Evolutionary conservation across 192 early-diverging fungal genomes (phyloP).

Genomic region (Haplosporangium gracile): DNA sequence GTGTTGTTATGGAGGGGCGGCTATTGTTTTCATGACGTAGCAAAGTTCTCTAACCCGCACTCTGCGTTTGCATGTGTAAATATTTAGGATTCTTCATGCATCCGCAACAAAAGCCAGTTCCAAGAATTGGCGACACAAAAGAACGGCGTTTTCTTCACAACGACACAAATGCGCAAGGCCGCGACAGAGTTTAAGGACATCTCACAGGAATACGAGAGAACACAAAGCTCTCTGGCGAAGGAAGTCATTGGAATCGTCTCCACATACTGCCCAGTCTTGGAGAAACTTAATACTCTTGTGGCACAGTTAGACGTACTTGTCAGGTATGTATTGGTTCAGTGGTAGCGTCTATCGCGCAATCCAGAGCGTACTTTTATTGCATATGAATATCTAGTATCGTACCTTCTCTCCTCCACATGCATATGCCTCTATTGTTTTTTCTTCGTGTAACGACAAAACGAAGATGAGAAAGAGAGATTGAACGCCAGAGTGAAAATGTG

Average conservation of each 20-base stretch:
- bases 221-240: constrained; percentile 82
- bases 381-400: neutral
- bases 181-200: constrained; percentile 72
- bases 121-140: constrained; percentile 92
- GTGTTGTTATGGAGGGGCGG: neutral
- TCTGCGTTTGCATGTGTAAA: constrained; percentile 5
- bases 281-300: constrained; percentile 79
- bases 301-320: constrained; percentile 91
- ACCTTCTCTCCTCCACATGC: neutral
- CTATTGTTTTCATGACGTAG: neutral
- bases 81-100: constrained; percentile 70
- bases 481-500: neutral
- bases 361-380: neutral
- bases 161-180: constrained; percentile 73
- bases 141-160: constrained; percentile 91
- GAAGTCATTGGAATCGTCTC: constrained; percentile 91
- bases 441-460: constrained; percentile 19
- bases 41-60: no score
- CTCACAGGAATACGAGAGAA: constrained; percentile 71
- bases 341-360: constrained; percentile 7
- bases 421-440: neutral
- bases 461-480: neutral
- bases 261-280: constrained; percentile 86
- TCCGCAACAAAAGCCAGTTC: constrained; percentile 79
- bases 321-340: constrained; percentile 62